Base-by-base conservation (phyloP, 2,329 filamentous ascomycete genomes). In the Cercospora sp. region DNA sequence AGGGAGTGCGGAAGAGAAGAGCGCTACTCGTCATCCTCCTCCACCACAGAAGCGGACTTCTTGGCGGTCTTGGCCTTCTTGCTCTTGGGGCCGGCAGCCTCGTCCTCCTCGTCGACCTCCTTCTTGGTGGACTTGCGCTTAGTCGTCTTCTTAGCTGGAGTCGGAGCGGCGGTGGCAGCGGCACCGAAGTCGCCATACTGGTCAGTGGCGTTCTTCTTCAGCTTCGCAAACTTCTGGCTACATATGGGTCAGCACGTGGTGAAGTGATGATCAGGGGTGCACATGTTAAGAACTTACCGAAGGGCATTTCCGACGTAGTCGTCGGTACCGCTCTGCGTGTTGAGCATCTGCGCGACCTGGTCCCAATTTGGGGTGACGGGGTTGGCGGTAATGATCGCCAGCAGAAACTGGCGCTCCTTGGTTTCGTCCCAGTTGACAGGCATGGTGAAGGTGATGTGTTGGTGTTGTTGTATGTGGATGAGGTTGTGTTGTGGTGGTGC, bases 141-240 rank as follows among this genome's bases (percentile, higher is more conserved):
- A 5, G 33, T 16, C 1, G 33, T 16, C 33, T 39, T 72, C 61
- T 67, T 74, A 3, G 42, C 20, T 12, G 66, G n/a, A 3, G 51
- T 23, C 6, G 39, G 61, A 5, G 63, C 63, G 6, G 66, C 63
- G 10, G 62, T 66, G 31, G 39, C 66, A 9, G 61, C 57, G 66
- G 62, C 60, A 63, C 8, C 33, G 69, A 68, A 39, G 33, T 2
- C 33, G 58, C 72, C 72, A 30, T 70, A 66, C 20, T 71, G 67
- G 39, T 60, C 68, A 63, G 23, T 61, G 45, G 57, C 61, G 2
- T 45, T 67, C 60, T 74, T 74, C 53, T 71, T 72, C 60, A 74
- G 53, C 60, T 73, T 74, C 30, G 72, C 68, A 57, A 70, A 74
- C 48, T 69, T 71, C 57, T 74, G 71, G 12, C 72, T 74, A 58